Conservation (phyloP, 306 rosid species). For the Citrullus colocynthis region DNA sequence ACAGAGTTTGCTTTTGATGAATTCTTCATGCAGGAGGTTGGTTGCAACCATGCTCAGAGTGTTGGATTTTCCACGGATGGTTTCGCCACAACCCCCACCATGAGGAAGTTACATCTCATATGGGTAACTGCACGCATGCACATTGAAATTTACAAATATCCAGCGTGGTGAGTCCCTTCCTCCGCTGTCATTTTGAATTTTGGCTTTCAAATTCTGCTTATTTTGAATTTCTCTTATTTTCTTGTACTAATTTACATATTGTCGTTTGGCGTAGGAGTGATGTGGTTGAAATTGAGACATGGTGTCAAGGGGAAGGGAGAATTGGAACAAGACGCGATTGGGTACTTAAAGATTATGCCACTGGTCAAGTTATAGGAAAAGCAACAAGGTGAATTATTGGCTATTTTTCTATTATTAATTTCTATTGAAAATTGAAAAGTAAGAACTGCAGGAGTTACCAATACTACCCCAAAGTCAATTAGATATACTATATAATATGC, state of each 20-base stretch:
- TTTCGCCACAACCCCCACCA: slow-evolving; percentile 84
- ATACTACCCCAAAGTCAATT: not conserved
- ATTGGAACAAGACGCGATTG: slow-evolving; percentile 94
- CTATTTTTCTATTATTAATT: not conserved
- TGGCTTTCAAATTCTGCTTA: not conserved
- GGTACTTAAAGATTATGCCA: slow-evolving; percentile 63
- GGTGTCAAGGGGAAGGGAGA: slow-evolving; percentile 92
- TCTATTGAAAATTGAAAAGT: not conserved
- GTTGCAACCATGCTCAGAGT: slow-evolving; percentile 94
- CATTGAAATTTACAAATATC: slow-evolving; percentile 89
- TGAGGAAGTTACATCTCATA: slow-evolving; percentile 87
- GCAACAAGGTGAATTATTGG: slow-evolving; percentile 57
- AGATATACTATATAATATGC: not conserved
- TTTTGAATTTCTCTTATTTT: not conserved
- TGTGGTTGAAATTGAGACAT: slow-evolving; percentile 89
- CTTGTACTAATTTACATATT: not conserved
- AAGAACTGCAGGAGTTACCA: not conserved
- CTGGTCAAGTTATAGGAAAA: slow-evolving; percentile 76
- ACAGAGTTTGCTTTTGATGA: not conserved
- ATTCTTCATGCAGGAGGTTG: slow-evolving; percentile 67
- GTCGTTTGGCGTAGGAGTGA: slow-evolving; percentile 59
- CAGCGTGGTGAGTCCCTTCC: slow-evolving; percentile 62
- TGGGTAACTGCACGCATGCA: slow-evolving; percentile 99
- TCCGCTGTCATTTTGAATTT: slow-evolving; percentile 7
- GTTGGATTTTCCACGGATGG: slow-evolving; percentile 93